Evolutionary conservation across 257 asterid genomes (phyloP).

Genomic region (Paulownia fortunei): DNA sequence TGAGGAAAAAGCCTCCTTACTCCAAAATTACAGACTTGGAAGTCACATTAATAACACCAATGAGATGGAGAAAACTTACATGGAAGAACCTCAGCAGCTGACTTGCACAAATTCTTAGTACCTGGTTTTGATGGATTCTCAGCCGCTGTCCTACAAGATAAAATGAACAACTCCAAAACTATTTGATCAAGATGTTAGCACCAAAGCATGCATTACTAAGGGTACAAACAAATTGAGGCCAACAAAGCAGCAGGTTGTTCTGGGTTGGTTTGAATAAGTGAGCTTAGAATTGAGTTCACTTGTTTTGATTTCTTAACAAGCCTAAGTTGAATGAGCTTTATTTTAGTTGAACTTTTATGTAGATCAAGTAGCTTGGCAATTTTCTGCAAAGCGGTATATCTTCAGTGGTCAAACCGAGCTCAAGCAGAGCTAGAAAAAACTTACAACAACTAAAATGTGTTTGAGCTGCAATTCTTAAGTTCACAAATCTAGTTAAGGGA

Average conservation of each 20-base stretch:
- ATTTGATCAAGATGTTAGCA: conserved; percentile 28
- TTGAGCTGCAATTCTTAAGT: background rate
- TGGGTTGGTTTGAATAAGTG: background rate
- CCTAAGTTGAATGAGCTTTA: background rate
- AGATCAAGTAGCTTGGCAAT: conserved; percentile 16
- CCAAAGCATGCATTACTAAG: conserved; percentile 6
- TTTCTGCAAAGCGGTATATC: background rate
- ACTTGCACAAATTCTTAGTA: conserved; percentile 43
- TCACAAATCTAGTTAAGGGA: background rate
- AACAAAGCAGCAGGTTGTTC: conserved; percentile 27
- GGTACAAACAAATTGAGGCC: conserved; percentile 5
- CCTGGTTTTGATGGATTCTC: conserved; percentile 53
- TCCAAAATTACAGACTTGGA: conserved; percentile 22
- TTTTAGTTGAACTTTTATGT: background rate
- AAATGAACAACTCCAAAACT: conserved; percentile 28
- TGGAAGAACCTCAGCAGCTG: conserved; percentile 43
- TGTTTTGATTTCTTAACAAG: conserved; percentile 21
- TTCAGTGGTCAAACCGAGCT: conserved; percentile 19
- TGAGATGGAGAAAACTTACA: conserved; percentile 51
- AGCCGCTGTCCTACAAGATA: conserved; percentile 54
- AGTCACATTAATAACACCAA: conserved; percentile 25
- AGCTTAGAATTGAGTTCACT: conserved; percentile 22
- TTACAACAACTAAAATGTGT: background rate
- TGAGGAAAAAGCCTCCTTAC: conserved; percentile 11
- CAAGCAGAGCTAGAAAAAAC: background rate